Conservation (phyloP, 768 basidiomycete genomes). For the Lentinula guzmanii region DNA sequence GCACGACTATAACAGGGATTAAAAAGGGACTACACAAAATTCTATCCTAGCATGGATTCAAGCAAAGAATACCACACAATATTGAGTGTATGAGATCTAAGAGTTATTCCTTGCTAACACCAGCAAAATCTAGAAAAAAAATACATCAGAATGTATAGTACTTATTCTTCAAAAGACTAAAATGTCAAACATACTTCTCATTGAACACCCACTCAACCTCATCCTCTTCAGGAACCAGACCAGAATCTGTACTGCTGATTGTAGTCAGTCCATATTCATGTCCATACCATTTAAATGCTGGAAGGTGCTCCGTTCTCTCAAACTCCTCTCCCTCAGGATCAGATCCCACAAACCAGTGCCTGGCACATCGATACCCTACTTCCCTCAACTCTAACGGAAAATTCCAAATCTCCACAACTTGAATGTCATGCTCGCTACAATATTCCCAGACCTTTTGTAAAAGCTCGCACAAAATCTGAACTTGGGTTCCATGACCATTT, state of each 20-base stretch:
- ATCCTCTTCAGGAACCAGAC: not conserved
- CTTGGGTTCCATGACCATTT: not conserved
- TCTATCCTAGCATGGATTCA: too few species aligned
- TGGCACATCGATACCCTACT: conserved; percentile 10
- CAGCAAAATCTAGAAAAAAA: conserved; percentile 29
- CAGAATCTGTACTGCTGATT: not conserved
- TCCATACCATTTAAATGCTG: conserved; percentile 46
- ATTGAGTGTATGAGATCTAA: too few species aligned
- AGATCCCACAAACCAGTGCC: conserved; percentile 9
- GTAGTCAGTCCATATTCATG: conserved; percentile 6
- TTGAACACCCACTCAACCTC: conserved; percentile 40
- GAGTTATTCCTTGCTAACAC: conserved; percentile 20
- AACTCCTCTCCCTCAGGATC: conserved; percentile 22
- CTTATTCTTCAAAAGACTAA: not conserved
- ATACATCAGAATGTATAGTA: not conserved
- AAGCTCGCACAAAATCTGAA: conserved; percentile 12
- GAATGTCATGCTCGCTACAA: conserved; percentile 27
- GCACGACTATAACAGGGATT: too few species aligned
- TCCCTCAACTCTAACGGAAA: conserved; percentile 26
- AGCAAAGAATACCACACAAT: too few species aligned
- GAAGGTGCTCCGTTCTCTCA: conserved; percentile 32
- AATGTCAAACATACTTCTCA: conserved; percentile 31
- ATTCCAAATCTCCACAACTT: conserved; percentile 43
- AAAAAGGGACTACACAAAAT: too few species aligned
- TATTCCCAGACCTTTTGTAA: conserved; percentile 26